Conservation (phyloP, 164 flowering plant species). For the Euptelea pleiosperma region DNA sequence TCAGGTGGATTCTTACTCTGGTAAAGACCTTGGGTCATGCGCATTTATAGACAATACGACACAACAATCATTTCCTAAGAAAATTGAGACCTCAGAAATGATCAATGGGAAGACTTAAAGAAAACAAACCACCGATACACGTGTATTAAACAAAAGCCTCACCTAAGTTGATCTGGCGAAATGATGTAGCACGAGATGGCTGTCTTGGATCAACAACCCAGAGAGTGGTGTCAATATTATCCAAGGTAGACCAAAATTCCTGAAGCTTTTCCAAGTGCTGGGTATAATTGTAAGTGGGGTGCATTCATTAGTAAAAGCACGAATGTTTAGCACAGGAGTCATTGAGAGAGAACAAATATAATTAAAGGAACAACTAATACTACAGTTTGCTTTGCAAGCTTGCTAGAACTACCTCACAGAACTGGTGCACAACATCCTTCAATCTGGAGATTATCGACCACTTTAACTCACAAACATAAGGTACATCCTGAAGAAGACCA, state of each 20-base stretch:
- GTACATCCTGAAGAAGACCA: conserved; percentile 57
- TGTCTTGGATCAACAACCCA: conserved; percentile 46
- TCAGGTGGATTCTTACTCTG: conserved; percentile 53
- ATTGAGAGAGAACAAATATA: too few relatives aligned
- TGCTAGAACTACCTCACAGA: conserved; percentile 38
- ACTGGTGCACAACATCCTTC: conserved; percentile 32
- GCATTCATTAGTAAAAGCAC: conserved; percentile 6
- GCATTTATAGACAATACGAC: conserved; percentile 42
- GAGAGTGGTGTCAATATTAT: conserved; percentile 57
- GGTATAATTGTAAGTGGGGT: conserved; percentile 2
- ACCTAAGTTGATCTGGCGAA: conserved; percentile 62
- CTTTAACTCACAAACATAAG: conserved; percentile 48
- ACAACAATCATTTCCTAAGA: conserved; percentile 55
- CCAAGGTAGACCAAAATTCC: conserved; percentile 67
- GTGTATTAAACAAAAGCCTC: conserved; percentile 1
- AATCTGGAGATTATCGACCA: conserved; percentile 56
- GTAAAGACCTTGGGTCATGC: conserved; percentile 52
- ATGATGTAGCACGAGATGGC: conserved; percentile 44
- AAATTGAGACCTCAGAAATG: neutral
- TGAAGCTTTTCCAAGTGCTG: conserved; percentile 75
- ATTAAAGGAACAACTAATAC: too few relatives aligned
- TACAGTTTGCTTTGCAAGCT: conserved; percentile 9
- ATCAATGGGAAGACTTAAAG: neutral
- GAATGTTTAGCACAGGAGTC: neutral
- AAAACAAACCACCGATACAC: neutral